Percentiles rank a stretch among this genome's conserved stretches.
phyloP scores from a whole-genome alignment of 345 rosid species.

The Orychophragmus violaceus region DNA sequence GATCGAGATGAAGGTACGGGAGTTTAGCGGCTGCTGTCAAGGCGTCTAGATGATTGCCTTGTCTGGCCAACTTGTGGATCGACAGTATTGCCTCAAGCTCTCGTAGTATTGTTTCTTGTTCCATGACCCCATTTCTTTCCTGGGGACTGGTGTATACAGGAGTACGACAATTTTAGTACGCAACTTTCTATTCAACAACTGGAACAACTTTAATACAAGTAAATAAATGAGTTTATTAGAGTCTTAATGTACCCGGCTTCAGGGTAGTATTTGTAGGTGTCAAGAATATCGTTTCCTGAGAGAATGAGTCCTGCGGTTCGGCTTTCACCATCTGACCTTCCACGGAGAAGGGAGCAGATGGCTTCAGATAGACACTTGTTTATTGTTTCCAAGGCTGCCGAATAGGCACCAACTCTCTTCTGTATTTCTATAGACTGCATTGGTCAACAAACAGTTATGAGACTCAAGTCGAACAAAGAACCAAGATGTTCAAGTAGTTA shows the following conservation, averaged over 20 bases:
- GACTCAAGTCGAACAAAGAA: not conserved
- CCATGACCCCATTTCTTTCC: conserved; percentile 62
- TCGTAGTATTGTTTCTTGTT: conserved; percentile 79
- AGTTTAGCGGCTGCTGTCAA: conserved; percentile 76
- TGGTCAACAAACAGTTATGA: not conserved
- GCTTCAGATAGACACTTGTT: conserved; percentile 80
- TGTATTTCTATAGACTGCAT: conserved; percentile 79
- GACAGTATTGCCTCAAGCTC: conserved; percentile 87
- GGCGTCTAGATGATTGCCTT: conserved; percentile 62
- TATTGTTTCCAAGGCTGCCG: conserved; percentile 79
- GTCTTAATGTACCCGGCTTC: conserved; percentile 50
- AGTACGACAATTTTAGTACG: not conserved
- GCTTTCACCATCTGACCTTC: conserved; percentile 87
- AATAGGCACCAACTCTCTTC: conserved; percentile 87
- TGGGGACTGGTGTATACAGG: conserved; percentile 43
- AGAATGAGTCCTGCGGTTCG: conserved; percentile 61
- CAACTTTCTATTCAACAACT: not conserved
- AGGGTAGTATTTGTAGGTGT: conserved; percentile 63
- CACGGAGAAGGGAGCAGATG: conserved; percentile 69
- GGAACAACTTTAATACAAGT: not conserved
- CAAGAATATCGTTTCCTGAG: conserved; percentile 74
- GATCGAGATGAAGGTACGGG: conserved; percentile 80
- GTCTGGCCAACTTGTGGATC: conserved; percentile 60
- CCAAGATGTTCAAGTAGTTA: not conserved
- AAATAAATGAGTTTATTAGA: not conserved